These are phyloP conservation scores for Fusarium pseudonygamai DNA, from an alignment of 2,329 filamentous ascomycete species.

Conservation along the genomic window DNA sequence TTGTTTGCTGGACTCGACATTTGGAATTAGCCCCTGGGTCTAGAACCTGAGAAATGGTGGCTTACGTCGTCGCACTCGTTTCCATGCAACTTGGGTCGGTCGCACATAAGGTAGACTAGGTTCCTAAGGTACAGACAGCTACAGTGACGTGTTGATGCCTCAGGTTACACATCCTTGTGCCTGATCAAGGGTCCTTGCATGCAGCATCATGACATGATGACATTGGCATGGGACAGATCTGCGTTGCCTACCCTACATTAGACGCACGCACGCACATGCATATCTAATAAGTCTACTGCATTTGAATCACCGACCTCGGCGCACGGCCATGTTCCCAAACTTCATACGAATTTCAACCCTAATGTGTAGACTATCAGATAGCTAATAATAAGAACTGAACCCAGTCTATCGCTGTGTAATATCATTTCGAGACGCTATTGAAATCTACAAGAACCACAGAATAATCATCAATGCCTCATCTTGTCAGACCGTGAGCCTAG, in stretches of 20 bases:
- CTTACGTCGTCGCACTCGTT: constrained; percentile 29
- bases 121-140: no score
- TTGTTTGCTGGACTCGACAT: background rate
- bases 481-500: background rate
- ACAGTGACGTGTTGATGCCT: constrained; percentile 16
- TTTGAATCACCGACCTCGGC: background rate
- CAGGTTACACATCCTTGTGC: constrained; percentile 4
- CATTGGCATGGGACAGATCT: background rate
- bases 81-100: constrained; percentile 1
- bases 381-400: background rate
- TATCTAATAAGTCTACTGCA: background rate
- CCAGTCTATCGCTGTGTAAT: background rate
- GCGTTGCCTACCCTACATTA: background rate
- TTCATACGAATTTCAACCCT: background rate
- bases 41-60: constrained; percentile 22
- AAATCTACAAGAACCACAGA: background rate
- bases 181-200: constrained; percentile 17
- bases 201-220: background rate
- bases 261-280: background rate
- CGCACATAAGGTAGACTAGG: background rate
- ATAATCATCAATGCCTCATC: background rate
- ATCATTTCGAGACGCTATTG: background rate
- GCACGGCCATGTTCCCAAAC: background rate
- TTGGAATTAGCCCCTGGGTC: constrained; percentile 6
- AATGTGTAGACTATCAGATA: background rate